Percentiles rank a stretch among this genome's conserved stretches.
These are phyloP conservation scores for Candida michaelii DNA, from an alignment of 805 yeast species.

Conservation along the genomic window DNA sequence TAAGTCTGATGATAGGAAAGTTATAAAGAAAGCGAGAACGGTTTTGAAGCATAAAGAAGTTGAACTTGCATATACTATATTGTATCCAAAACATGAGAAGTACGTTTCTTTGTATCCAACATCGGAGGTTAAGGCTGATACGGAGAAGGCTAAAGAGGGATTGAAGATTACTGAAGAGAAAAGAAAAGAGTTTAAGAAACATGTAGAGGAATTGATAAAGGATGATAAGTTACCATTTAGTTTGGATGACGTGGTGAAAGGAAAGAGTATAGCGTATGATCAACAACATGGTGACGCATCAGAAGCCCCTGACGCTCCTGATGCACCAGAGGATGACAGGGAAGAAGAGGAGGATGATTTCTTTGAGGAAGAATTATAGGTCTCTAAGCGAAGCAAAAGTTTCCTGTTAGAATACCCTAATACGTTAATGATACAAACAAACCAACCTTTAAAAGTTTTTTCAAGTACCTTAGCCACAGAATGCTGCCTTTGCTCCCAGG, in stretches of 20 bases:
- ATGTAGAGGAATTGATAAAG: constrained; percentile 52
- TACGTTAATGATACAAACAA: too few species aligned
- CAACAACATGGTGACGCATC: too few species aligned
- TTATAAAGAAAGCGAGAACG: constrained; percentile 46
- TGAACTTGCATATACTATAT: constrained; percentile 71
- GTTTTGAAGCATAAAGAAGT: constrained; percentile 56
- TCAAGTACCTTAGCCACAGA: too few species aligned
- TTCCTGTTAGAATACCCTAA: too few species aligned
- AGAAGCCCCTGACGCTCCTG: constrained; percentile 49
- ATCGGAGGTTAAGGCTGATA: constrained; percentile 12
- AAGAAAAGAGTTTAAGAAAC: constrained; percentile 45
- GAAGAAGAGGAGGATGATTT: constrained; percentile 37
- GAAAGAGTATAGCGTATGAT: constrained; percentile 27
- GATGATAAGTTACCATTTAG: constrained; percentile 54
- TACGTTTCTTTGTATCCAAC: constrained; percentile 76
- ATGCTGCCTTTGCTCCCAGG: too few species aligned
- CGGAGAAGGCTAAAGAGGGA: constrained; percentile 42
- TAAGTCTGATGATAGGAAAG: constrained; percentile 34
- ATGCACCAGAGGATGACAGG: constrained; percentile 7
- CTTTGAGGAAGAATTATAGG: constrained; percentile 29
- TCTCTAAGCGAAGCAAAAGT: background rate
- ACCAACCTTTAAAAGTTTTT: too few species aligned
- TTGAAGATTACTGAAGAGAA: constrained; percentile 41
- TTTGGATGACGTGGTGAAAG: constrained; percentile 46
- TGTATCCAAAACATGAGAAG: constrained; percentile 77